Evolutionary conservation across 306 rosid genomes (phyloP).

Genomic region (Rosa multiflora): DNA sequence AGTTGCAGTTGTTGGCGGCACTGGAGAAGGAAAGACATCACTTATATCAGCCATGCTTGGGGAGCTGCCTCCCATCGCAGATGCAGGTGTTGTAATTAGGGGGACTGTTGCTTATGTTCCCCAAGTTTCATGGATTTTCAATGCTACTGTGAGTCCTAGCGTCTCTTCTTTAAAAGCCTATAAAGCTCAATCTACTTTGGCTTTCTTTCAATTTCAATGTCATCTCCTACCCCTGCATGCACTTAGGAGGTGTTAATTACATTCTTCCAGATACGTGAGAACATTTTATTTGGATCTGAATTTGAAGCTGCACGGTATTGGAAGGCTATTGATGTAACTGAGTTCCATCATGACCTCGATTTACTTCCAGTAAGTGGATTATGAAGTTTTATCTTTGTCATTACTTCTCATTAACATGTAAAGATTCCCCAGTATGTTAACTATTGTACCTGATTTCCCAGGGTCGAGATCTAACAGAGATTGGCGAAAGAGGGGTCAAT

Average conservation of each 20-base stretch:
- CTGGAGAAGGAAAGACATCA: conserved; percentile 34
- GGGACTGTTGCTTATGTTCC: no score
- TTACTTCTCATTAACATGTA: conserved; percentile 18
- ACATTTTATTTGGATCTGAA: conserved; percentile 75
- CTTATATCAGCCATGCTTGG: conserved; percentile 33
- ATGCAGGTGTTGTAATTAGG: no score
- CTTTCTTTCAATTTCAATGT: neutral
- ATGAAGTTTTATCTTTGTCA: conserved; percentile 10
- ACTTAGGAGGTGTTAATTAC: conserved; percentile 21
- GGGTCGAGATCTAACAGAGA: conserved; percentile 87
- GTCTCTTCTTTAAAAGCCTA: neutral
- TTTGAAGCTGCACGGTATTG: conserved; percentile 58
- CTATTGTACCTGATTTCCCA: conserved; percentile 21
- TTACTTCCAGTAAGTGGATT: conserved; percentile 72
- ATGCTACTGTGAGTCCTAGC: conserved; percentile 74
- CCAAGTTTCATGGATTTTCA: conserved; percentile 21
- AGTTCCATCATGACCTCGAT: conserved; percentile 70
- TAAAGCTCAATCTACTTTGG: conserved; percentile 1
- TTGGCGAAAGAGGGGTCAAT: conserved; percentile 93
- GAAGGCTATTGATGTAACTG: conserved; percentile 66
- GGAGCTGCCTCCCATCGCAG: no score
- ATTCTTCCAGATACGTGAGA: conserved; percentile 40
- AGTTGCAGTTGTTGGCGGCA: conserved; percentile 88
- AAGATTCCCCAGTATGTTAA: neutral
- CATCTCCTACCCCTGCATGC: conserved; percentile 5